Evolutionary conservation across 2,329 filamentous ascomycete species (phyloP).

Genomic region (Orbilia blumenaviensis): DNA sequence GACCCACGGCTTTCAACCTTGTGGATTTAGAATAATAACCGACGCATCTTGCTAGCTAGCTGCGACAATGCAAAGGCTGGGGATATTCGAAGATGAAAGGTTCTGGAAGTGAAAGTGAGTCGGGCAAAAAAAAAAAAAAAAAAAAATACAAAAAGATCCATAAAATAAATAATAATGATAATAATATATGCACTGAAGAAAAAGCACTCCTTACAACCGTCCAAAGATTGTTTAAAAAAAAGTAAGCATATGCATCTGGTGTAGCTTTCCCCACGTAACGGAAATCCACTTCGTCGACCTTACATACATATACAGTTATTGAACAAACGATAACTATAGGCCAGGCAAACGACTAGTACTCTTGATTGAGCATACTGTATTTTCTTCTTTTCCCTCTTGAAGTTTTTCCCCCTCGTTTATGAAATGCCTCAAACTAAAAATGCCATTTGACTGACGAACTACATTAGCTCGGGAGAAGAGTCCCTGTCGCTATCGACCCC

Average conservation of each 20-base stretch:
- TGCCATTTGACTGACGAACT: conserved; percentile 48
- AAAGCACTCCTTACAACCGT: neutral
- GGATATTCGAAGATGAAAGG: conserved; percentile 6
- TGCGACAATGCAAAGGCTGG: conserved; percentile 38
- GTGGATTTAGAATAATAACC: conserved; percentile 38
- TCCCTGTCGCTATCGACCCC: conserved; percentile 46
- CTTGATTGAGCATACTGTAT: conserved; percentile 24
- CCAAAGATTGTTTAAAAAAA: conserved; percentile 17
- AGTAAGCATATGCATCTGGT: conserved; percentile 20
- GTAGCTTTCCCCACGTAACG: conserved; percentile 51
- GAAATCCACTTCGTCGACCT: conserved; percentile 35
- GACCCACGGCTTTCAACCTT: conserved; percentile 48
- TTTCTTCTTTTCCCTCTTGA: conserved; percentile 32
- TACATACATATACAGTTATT: conserved; percentile 28
- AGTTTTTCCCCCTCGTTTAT: conserved; percentile 24
- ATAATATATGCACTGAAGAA: conserved; percentile 2
- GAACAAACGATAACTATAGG: conserved; percentile 13
- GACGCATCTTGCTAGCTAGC: conserved; percentile 11
- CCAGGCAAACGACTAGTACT: conserved; percentile 21
- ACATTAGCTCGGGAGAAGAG: conserved; percentile 47
- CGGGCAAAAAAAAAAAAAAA: neutral
- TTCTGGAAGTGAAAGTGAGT: conserved; percentile 35
- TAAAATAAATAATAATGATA: neutral
- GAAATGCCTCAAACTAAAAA: conserved; percentile 54
- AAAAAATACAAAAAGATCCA: neutral